Base-by-base conservation (phyloP, 2,329 filamentous ascomycete genomes). In the Colletotrichum sp. region DNA sequence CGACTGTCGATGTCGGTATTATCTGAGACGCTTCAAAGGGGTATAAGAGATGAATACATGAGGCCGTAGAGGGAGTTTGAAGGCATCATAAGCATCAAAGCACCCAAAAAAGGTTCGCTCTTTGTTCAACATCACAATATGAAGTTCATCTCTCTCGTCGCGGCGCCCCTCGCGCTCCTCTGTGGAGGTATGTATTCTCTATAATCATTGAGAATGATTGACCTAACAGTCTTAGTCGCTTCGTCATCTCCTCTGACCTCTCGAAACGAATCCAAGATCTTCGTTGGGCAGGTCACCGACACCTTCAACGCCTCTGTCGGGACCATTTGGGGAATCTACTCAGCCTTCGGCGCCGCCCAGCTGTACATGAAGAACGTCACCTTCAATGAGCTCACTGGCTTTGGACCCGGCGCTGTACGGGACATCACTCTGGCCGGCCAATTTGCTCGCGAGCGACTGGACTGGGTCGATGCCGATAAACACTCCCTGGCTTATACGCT, bases 201-300 rank as follows among this genome's bases (percentile, higher is more conserved):
- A 34, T 34, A 34, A 13, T 13, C 12, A 34, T 13, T 34, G 32
- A 34, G 32, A 13, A 34, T 4, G 13, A 8, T 18, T 7, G 26
- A 60, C 3, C 2, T 32, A 62, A 34, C 6, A 62, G 12, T 30
- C 1, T n/a, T 13, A 34, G 28, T 3, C 5, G 26, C 2, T 7
- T 62, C 59, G 12, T 2, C 59, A 24, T 62, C 59, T 34, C 30
- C 28, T 2, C 18, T 62, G 18, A 2, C 59, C 18, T 4, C 59
- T 21, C 5, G 28, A 6, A 64, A 64, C 3, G 62, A 64, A 6
- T 36, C 62, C 8, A 44, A 64, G 32, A 64, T 44, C 30, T 64
- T 64, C 62, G 34, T 64, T 21, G 62, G n/a, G 28, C 62, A 64
- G n/a, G 62, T 64, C 32, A 36, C 21, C 15, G 62, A 64, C 32